Evolutionary conservation across 352 stramenopile genomes (phyloP), one percentile per base, ranked within the genome.

Genomic region (Phytophthora nicotianae): DNA sequence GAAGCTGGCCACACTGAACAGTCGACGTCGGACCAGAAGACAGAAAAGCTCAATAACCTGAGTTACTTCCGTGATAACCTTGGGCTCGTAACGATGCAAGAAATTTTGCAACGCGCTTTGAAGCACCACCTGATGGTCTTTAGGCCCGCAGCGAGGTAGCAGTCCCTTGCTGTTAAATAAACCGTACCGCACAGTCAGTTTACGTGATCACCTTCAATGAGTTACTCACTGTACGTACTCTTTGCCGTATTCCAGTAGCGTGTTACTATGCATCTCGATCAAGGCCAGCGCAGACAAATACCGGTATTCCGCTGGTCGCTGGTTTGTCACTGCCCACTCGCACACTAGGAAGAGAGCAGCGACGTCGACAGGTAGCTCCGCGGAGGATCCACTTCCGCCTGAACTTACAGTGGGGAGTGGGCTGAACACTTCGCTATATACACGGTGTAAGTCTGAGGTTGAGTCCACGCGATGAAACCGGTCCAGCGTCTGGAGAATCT

Each of bases 11-110:
- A 94, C 74, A 60, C 78, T 88, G 62, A 94, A 92, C 6, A 94
- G 65, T 24, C 71, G 71, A 40, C 83, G 79, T 13, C 86, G 81
- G 3, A 92, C 86, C 7, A 94, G 65, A n/a, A 91, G 62, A 68
- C 86, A 94, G 41, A 86, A 92, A 1, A 94, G 57, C 21, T 94
- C 86, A 26, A 92, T 91, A n/a, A 91, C 61, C 61, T 91, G 86
- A 14, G 78, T 92, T 4, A 91, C 67, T 57, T 94, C 86, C 16
- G 78, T 89, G 38, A 91, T 89, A 13, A 67, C 74, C 58, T 90
- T 90, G 2, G 86, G 86, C 47, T 93, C 81, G 38, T 91, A 96
- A 6, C 72, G 65, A 21, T 88, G 73, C 11, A 96, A 70, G 53
- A 96, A 94, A 9, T 63, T 77, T 56, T 91, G 79, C 26, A 96